Percentiles rank a stretch among this genome's conserved stretches.
Evolutionary conservation across 805 yeast genomes (phyloP).

Genomic region (Sugiyamaella lignohabitans): DNA sequence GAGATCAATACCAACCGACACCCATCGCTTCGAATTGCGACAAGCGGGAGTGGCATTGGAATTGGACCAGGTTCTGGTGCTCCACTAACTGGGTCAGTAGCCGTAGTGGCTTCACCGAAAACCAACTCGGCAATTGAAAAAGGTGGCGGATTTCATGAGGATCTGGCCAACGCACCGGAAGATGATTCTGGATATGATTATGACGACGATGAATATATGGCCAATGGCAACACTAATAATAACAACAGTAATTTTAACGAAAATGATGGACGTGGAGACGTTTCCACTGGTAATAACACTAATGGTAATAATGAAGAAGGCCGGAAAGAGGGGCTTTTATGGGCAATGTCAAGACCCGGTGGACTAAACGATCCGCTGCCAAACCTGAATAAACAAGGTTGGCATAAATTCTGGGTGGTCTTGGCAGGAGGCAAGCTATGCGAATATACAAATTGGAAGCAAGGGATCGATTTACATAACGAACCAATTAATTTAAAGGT

Average conservation of each 20-base stretch:
- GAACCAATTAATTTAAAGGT: slow-evolving; percentile 66
- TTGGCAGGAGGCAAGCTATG: slow-evolving; percentile 58
- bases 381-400: slow-evolving; percentile 37
- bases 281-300: background rate
- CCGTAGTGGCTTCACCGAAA: background rate
- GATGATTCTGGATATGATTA: slow-evolving; percentile 16
- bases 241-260: background rate
- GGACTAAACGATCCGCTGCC: slow-evolving; percentile 28
- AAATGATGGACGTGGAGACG: background rate
- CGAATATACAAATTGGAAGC: slow-evolving; percentile 78
- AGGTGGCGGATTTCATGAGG: background rate
- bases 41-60: background rate
- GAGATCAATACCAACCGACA: background rate
- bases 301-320: background rate
- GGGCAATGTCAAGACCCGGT: slow-evolving; percentile 39
- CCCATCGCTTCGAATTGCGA: background rate
- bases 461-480: slow-evolving; percentile 53
- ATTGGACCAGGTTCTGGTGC: background rate
- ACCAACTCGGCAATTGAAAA: background rate
- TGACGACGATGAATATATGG: background rate
- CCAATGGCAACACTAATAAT: background rate
- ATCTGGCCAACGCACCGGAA: background rate
- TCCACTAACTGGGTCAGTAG: background rate
- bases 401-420: slow-evolving; percentile 90
- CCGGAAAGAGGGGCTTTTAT: slow-evolving; percentile 38